These are phyloP conservation scores for Chloropicon primus DNA, from an alignment of 139 green algal genomes.

Conservation along the genomic window DNA sequence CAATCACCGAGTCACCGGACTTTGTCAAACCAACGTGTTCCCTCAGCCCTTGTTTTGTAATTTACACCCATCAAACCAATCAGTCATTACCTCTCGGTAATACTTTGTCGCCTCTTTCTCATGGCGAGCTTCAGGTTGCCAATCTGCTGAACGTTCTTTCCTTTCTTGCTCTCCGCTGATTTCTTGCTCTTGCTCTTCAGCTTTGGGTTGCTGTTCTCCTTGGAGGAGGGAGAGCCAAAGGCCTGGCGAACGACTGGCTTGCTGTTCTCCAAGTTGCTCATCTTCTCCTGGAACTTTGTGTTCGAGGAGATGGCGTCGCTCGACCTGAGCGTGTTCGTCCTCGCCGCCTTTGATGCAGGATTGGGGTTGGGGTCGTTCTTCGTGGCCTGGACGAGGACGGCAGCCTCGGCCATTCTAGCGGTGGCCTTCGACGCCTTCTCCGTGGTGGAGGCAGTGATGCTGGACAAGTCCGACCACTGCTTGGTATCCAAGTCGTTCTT, in stretches of 20 bases:
- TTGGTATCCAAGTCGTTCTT: not conserved
- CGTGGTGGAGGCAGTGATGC: not conserved
- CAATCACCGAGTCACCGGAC: too few relatives aligned
- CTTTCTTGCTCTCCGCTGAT: not conserved
- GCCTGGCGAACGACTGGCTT: not conserved
- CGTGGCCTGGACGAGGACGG: not conserved
- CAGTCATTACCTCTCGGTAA: not conserved
- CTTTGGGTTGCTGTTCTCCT: not conserved
- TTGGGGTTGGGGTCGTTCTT: not conserved
- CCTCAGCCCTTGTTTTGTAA: not conserved
- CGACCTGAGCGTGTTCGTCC: not conserved
- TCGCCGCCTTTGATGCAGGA: not conserved
- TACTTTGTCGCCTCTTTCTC: not conserved
- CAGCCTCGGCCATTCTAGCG: not conserved
- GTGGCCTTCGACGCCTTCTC: not conserved
- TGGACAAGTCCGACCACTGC: not conserved
- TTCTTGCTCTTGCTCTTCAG: not conserved
- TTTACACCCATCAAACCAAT: not conserved
- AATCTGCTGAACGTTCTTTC: not conserved
- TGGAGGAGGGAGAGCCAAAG: not conserved
- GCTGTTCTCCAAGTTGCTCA: not conserved
- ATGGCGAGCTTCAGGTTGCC: not conserved
- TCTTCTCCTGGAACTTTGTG: not conserved
- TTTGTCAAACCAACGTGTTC: not conserved
- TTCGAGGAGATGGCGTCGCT: not conserved